Conservation (phyloP, 1,139 yeast genomes). For the Nadsonia starkeyi-henricii region DNA sequence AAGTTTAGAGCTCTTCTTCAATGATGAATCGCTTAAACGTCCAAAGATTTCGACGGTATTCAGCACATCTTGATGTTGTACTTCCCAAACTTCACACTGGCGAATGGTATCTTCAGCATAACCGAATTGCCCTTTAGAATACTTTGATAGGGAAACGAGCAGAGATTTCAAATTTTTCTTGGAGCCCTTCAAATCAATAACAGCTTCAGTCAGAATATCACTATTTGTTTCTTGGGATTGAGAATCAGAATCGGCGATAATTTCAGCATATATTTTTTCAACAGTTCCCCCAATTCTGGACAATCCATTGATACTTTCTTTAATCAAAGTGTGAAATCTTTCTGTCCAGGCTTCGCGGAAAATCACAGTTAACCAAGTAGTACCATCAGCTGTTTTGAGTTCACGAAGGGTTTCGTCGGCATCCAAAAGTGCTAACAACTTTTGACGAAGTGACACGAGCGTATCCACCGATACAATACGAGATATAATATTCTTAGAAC, state of each 20-base stretch:
- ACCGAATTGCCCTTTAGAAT: background rate
- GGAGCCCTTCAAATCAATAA: background rate
- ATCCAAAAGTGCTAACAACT: background rate
- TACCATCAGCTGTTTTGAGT: background rate
- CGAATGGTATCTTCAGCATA: background rate
- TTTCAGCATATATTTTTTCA: background rate
- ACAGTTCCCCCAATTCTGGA: background rate
- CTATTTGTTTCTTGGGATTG: background rate
- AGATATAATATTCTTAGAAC: background rate
- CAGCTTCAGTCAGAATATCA: background rate
- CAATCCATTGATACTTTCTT: background rate
- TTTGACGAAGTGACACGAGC: background rate
- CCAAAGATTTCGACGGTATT: background rate
- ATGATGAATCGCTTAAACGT: background rate
- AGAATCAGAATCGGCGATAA: background rate
- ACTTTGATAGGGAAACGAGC: background rate
- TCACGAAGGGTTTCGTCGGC: background rate
- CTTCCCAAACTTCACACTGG: background rate
- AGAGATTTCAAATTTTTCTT: background rate
- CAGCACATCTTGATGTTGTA: background rate
- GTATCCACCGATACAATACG: background rate
- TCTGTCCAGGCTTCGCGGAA: background rate
- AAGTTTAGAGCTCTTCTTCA: background rate
- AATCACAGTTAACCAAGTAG: background rate
- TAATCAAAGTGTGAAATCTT: background rate